phyloP scores from a whole-genome alignment of 176 grass and related monocot genomes.

The Eremochloa ophiuroides region DNA sequence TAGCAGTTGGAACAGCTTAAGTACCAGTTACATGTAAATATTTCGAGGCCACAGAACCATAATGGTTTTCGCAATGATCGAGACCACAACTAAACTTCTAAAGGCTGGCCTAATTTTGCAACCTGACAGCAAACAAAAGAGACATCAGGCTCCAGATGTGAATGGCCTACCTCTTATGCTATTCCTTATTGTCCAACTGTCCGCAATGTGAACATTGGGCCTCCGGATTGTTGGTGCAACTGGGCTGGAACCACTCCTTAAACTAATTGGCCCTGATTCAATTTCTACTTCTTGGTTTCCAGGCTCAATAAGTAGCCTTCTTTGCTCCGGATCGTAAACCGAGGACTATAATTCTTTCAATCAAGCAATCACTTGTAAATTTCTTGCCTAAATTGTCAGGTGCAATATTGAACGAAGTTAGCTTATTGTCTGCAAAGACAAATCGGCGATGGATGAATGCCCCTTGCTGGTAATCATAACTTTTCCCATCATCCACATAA shows the following conservation, averaged over 20 bases:
- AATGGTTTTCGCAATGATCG: background rate
- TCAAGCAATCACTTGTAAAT: slow-evolving; percentile 58
- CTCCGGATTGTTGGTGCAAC: slow-evolving; percentile 71
- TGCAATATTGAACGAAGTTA: slow-evolving; percentile 58
- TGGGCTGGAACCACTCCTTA: slow-evolving; percentile 48
- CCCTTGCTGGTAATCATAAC: slow-evolving; percentile 78
- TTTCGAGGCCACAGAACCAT: slow-evolving; percentile 2
- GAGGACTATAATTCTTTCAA: slow-evolving; percentile 84
- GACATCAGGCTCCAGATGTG: slow-evolving; percentile 31
- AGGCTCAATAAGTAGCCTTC: slow-evolving; percentile 77
- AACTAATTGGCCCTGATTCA: slow-evolving; percentile 63
- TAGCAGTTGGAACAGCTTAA: slow-evolving; percentile 13
- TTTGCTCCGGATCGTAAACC: slow-evolving; percentile 60
- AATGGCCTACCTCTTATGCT: slow-evolving; percentile 27
- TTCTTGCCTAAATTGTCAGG: slow-evolving; percentile 42
- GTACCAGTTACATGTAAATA: slow-evolving; percentile 17
- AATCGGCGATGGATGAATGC: slow-evolving; percentile 85
- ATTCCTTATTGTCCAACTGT: slow-evolving; percentile 78
- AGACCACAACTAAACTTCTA: slow-evolving; percentile 22
- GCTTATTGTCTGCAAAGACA: slow-evolving; percentile 68
- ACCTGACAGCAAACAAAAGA: slow-evolving; percentile 15
- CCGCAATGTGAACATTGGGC: slow-evolving; percentile 61
- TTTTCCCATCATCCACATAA: slow-evolving; percentile 92
- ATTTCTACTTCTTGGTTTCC: slow-evolving; percentile 64
- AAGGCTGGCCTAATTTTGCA: slow-evolving; percentile 2